These are phyloP conservation scores for Candida insectalens DNA, from an alignment of 805 yeast genomes.

Conservation along the genomic window DNA sequence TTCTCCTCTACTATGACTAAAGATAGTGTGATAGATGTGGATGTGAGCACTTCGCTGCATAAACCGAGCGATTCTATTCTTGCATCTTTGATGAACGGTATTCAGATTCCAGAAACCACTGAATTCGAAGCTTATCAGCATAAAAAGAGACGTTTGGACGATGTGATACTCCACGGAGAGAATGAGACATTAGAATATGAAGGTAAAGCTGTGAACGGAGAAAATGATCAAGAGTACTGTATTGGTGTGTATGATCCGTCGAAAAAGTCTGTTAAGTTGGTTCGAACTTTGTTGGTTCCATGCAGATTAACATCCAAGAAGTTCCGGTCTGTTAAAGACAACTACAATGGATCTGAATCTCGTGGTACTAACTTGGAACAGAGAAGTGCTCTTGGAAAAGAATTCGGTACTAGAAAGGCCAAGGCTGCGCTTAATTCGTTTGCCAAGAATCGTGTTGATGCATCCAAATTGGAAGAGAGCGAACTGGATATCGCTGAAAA, in stretches of 20 bases:
- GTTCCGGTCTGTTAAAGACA: slow-evolving; percentile 4
- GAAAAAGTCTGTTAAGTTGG: slow-evolving; percentile 54
- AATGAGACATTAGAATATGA: slow-evolving; percentile 62
- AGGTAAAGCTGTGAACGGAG: slow-evolving; percentile 32
- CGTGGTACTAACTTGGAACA: slow-evolving; percentile 24
- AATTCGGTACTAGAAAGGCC: slow-evolving; percentile 95
- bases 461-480: slow-evolving; percentile 58
- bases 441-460: slow-evolving; percentile 79
- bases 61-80: slow-evolving; percentile 41
- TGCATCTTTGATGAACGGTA: slow-evolving; percentile 76
- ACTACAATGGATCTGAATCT: slow-evolving; percentile 3
- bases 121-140: slow-evolving; percentile 55
- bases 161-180: slow-evolving; percentile 65
- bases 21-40: slow-evolving; percentile 7
- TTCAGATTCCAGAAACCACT: slow-evolving; percentile 48
- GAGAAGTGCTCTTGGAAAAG: slow-evolving; percentile 84
- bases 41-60: slow-evolving; percentile 24
- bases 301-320: slow-evolving; percentile 28
- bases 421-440: slow-evolving; percentile 77
- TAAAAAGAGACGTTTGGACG: slow-evolving; percentile 25
- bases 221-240: slow-evolving; percentile 40
- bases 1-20: too few species aligned
- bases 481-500: slow-evolving; percentile 78
- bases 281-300: slow-evolving; percentile 14
- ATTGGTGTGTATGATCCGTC: slow-evolving; percentile 71